Evolutionary conservation across 2,329 filamentous ascomycete genomes (phyloP), one percentile per base, ranked within the genome.

Genomic region (Neoascochyta sp.): DNA sequence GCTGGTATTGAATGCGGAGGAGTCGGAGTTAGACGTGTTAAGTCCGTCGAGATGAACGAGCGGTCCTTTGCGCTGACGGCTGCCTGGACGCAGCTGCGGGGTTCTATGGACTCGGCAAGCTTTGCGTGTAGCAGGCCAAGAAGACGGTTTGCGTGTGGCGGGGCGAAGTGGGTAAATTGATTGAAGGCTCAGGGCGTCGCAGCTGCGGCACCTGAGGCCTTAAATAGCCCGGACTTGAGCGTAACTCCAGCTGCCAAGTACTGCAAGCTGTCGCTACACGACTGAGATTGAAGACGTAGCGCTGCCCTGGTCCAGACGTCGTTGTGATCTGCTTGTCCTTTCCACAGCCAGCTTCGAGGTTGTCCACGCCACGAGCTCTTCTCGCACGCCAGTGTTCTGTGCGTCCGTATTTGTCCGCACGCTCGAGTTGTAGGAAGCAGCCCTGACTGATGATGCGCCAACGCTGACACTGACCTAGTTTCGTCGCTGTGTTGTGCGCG

Each of bases 241-340:
- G 36, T 55, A 54, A 49, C 50, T 60, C 53, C 54, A 57, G 40
- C n/a, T 28, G 45, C 44, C 37, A 43, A 37, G 34, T 15, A 23
- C 15, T 29, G 24, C 28, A 13, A 20, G 21, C 9, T 24, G 17
- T 35, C 21, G 29, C 21, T 27, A 36, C 38, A 27, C 26, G 35
- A 38, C 40, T 49, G 34, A 47, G 46, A 38, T 41, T 49, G 34
- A 47, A 47, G 45, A 45, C 33, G 34, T 25, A 24, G 30, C 29
- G 26, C 30, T 32, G 35, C 21, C 46, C 41, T 38, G 23, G 34
- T 36, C 22, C 27, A 14, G 23, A 17, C 24, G 32, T 32, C 22
- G 30, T 23, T 31, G 36, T 25, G 34, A 33, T 41, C 31, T 35
- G 34, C 34, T 34, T 24, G 12, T 29, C 28, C 19, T 8, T 24